Percentiles rank a stretch among this genome's conserved stretches.
These are phyloP conservation scores for Hondaea fermentalgiana DNA, from an alignment of 108 stramenopile species.

Conservation along the genomic window DNA sequence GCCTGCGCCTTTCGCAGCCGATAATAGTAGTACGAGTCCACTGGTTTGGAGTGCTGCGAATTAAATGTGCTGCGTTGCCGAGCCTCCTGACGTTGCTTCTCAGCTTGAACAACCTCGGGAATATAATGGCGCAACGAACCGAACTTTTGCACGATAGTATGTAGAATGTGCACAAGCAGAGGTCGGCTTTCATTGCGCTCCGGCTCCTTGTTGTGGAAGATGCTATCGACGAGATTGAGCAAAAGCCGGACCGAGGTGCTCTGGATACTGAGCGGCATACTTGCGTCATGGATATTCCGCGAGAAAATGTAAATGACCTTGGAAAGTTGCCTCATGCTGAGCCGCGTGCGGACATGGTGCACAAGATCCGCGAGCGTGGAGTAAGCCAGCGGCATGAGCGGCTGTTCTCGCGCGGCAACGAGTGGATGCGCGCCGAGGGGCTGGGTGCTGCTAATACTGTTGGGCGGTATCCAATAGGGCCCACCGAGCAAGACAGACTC, in stretches of 20 bases:
- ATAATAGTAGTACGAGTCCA: neutral
- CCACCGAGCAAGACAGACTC: conserved; percentile 62
- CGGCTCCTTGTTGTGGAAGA: conserved; percentile 59
- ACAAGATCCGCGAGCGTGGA: conserved; percentile 78
- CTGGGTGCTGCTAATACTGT: neutral
- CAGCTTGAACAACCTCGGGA: neutral
- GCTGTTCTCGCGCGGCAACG: neutral
- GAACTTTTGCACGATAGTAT: conserved; percentile 71
- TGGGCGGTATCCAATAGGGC: conserved; percentile 27
- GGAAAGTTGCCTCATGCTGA: conserved; percentile 71
- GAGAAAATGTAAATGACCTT: conserved; percentile 73
- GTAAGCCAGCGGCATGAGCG: conserved; percentile 63
- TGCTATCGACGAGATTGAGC: conserved; percentile 72
- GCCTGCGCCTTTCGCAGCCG: neutral
- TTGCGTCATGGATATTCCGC: conserved; percentile 66
- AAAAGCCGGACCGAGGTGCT: conserved; percentile 71
- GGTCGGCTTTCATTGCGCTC: conserved; percentile 38
- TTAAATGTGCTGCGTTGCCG: neutral
- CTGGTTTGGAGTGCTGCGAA: neutral
- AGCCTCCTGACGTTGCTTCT: neutral
- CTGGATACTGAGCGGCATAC: conserved; percentile 72
- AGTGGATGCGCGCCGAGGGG: neutral
- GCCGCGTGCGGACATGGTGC: conserved; percentile 60
- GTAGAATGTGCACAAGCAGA: conserved; percentile 69
- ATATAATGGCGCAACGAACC: conserved; percentile 53